These are phyloP conservation scores for Blastosporella zonata DNA, from an alignment of 1,284 basidiomycete genomes.

Conservation along the genomic window DNA sequence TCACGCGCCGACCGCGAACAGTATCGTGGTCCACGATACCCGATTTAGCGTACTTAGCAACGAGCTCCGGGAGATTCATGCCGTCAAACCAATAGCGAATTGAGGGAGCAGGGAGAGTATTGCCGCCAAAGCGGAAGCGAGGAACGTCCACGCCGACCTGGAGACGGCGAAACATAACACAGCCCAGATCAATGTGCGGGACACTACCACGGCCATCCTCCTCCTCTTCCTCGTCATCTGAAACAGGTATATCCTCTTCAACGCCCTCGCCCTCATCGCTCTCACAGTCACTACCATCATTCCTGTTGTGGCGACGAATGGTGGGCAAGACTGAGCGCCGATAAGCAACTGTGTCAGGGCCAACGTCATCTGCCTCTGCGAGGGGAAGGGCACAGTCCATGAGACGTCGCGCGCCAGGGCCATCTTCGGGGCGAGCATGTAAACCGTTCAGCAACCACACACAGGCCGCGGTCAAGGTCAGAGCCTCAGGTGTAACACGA, in stretches of 20 bases:
- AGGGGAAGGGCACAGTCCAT: conserved; percentile 21
- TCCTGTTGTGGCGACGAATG: not conserved
- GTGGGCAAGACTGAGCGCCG: not conserved
- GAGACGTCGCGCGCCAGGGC: conserved; percentile 17
- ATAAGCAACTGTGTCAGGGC: conserved; percentile 12
- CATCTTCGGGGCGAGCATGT: conserved; percentile 24
- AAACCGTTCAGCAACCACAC: conserved; percentile 25
- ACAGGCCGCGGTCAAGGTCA: conserved; percentile 21
- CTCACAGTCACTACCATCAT: not conserved
- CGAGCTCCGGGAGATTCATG: too few species aligned
- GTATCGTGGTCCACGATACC: too few species aligned
- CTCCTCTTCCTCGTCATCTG: conserved; percentile 1
- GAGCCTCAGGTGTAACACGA: conserved; percentile 10
- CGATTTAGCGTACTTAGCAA: too few species aligned
- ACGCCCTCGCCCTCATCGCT: not conserved
- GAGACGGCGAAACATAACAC: not conserved
- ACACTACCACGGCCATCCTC: conserved; percentile 4
- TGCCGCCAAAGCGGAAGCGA: not conserved
- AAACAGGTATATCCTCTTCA: not conserved
- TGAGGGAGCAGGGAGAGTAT: too few species aligned
- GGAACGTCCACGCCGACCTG: not conserved
- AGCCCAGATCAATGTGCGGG: not conserved
- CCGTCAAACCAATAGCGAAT: too few species aligned
- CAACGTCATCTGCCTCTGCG: not conserved
- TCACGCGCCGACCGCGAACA: too few species aligned